A percentile compares a stretch with the other conserved stretches of the same genome.
Conservation (phyloP, 129 eudicot genomes). For the Erigeron canadensis region DNA sequence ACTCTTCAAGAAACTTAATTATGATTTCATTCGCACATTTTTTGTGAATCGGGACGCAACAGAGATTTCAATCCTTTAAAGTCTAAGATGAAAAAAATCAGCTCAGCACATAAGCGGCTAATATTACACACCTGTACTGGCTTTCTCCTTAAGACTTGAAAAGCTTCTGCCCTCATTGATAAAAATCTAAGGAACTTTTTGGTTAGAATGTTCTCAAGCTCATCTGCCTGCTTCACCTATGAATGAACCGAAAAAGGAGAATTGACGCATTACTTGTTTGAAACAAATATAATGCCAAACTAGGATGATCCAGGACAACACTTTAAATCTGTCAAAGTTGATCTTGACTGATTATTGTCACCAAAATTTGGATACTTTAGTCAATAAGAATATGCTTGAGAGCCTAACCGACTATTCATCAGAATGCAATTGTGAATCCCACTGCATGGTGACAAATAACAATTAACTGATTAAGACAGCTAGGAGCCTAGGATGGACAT, state of each 20-base stretch:
- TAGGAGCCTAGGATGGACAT: no score
- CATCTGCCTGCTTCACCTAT: constrained; percentile 97
- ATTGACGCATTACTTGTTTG: neutral
- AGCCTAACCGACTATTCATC: neutral
- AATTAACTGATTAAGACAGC: no score
- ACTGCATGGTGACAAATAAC: neutral
- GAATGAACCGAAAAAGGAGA: neutral
- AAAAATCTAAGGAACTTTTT: constrained; percentile 93
- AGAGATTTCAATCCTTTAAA: neutral
- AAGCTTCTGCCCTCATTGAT: constrained; percentile 99
- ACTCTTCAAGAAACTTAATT: neutral
- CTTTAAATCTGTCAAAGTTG: neutral
- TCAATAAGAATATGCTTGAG: constrained; percentile 12
- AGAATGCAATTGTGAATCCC: neutral
- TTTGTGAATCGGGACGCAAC: constrained; percentile 1
- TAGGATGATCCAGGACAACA: neutral
- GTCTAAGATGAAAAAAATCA: neutral
- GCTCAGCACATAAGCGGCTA: neutral
- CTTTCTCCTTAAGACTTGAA: constrained; percentile 89
- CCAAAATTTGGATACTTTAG: neutral
- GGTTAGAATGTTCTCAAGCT: constrained; percentile 91
- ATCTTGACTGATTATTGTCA: constrained; percentile 3
- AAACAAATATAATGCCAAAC: neutral
- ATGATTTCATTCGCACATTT: neutral
- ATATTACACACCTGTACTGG: constrained; percentile 77